Evolutionary conservation across 2,329 filamentous ascomycete genomes (phyloP), one percentile per base, ranked within the genome.

Genomic region (Phialocephala subalpina): DNA sequence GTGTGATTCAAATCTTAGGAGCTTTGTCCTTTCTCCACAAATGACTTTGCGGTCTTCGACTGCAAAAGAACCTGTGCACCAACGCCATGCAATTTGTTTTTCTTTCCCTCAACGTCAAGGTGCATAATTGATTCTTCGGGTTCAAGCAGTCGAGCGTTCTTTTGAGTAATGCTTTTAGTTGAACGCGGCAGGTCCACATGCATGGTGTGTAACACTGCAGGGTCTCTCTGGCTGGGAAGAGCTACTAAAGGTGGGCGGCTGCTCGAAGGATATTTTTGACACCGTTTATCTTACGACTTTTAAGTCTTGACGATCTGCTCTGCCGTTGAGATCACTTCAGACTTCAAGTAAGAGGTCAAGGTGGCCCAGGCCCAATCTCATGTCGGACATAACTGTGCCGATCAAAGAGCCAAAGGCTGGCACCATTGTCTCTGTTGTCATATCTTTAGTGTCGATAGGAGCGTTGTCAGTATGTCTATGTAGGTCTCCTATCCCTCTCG

Each of bases 391-490:
- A 22, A 22, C 2, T n/a, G 45, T 49, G 27, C 12, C 58, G 9
- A 25, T 52, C 35, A 22, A 38, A 60, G 38, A 72, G 29, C 67
- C 69, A 1, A 63, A 58, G 57, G 68, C 62, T 6, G 72, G 70
- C 3, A 69, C 22, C 0, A 58, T 74, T 0, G 53, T 70, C 36
- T 70, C 72, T 2, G 58, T 73, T 18, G 6, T 71, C 16, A 8
- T 73, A 0, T 70, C 69, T 4, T 33, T 74, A 20, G 22, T 70
- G 9, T 72, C 71, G 4, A 73, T 72, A 64, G 64, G 62, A 3
- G 57, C 59, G 3, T 57, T 75, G n/a, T 69, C 69, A 18, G 56
- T 75, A 9, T 75, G 71, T 63, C 53, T 74, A 14, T 69, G 73
- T 74, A 64, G 64, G 69, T 61, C 20, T n/a, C n/a, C 40, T 25